Evolutionary conservation across 1,284 basidiomycete species (phyloP).

Genomic region (Porogramme epimiltina): DNA sequence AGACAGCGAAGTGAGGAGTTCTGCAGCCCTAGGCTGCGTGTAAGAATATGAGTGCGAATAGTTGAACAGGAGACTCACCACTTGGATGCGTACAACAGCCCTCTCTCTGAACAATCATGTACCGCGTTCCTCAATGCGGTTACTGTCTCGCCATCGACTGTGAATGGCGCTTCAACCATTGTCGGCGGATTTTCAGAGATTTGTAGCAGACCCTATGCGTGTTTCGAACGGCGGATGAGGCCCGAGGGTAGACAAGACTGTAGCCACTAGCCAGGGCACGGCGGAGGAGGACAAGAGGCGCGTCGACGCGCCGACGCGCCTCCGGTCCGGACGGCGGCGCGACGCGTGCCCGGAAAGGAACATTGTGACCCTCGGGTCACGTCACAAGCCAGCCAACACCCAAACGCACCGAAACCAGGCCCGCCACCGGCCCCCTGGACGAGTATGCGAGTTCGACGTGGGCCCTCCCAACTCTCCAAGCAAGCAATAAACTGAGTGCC

Average conservation of each 20-base stretch:
- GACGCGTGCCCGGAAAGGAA: conserved; percentile 10
- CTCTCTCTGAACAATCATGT: conserved; percentile 45
- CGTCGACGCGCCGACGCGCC: not conserved
- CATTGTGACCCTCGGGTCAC: not conserved
- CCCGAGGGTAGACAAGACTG: too few species aligned
- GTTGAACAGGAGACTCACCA: conserved; percentile 51
- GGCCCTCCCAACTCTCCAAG: too few species aligned
- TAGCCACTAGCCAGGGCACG: too few species aligned
- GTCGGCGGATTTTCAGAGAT: not conserved
- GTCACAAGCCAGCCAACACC: too few species aligned
- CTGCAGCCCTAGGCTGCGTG: conserved; percentile 56
- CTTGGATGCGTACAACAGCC: conserved; percentile 57
- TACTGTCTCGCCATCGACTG: conserved; percentile 36
- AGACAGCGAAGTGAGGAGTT: conserved; percentile 67
- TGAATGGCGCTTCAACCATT: conserved; percentile 16
- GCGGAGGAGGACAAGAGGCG: not conserved
- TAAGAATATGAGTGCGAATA: conserved; percentile 3
- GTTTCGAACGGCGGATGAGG: too few species aligned
- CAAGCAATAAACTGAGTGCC: too few species aligned
- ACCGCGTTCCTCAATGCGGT: conserved; percentile 53
- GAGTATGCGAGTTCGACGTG: too few species aligned
- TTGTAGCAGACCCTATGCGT: too few species aligned
- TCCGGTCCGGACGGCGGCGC: conserved; percentile 8
- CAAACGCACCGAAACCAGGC: too few species aligned
- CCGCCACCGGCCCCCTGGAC: too few species aligned